These are phyloP conservation scores for Cyberlindnera sargentensis DNA, from an alignment of 805 yeast species.

Conservation along the genomic window DNA sequence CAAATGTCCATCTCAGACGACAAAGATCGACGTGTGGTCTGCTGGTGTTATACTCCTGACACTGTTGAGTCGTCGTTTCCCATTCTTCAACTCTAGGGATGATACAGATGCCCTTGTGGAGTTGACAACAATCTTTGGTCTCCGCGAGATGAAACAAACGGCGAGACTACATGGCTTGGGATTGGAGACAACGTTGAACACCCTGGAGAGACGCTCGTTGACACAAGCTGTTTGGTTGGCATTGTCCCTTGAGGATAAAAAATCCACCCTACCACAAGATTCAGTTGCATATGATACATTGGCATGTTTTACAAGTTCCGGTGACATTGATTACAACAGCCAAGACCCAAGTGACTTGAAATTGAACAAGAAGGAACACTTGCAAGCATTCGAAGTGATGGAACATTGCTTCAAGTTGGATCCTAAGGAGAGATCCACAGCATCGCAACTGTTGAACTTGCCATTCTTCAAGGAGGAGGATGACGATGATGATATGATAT, in stretches of 20 bases:
- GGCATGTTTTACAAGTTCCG: conserved; percentile 25
- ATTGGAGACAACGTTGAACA: conserved; percentile 57
- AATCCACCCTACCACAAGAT: conserved; percentile 59
- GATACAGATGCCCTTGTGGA: conserved; percentile 90
- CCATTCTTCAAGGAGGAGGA: conserved; percentile 21
- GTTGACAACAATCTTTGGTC: conserved; percentile 74
- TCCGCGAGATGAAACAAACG: conserved; percentile 60
- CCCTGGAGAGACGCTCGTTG: conserved; percentile 30
- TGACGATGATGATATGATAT: conserved; percentile 14
- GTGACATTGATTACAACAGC: conserved; percentile 1
- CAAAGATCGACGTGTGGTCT: conserved; percentile 79
- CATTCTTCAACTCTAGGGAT: conserved; percentile 90
- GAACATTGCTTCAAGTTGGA: conserved; percentile 62
- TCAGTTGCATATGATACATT: conserved; percentile 66
- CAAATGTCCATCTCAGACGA: conserved; percentile 47
- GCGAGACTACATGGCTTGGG: conserved; percentile 87
- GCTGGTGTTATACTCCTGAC: conserved; percentile 75
- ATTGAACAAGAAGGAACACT: conserved; percentile 11
- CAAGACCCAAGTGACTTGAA: conserved; percentile 4
- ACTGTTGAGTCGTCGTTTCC: conserved; percentile 72
- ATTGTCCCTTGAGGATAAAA: conserved; percentile 39
- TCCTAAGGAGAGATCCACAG: conserved; percentile 71
- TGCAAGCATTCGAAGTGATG: conserved; percentile 21
- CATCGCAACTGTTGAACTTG: conserved; percentile 58
- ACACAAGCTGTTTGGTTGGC: conserved; percentile 37